phyloP scores from a whole-genome alignment of 768 basidiomycete genomes.

The Hygrophoropsis aurantiaca region DNA sequence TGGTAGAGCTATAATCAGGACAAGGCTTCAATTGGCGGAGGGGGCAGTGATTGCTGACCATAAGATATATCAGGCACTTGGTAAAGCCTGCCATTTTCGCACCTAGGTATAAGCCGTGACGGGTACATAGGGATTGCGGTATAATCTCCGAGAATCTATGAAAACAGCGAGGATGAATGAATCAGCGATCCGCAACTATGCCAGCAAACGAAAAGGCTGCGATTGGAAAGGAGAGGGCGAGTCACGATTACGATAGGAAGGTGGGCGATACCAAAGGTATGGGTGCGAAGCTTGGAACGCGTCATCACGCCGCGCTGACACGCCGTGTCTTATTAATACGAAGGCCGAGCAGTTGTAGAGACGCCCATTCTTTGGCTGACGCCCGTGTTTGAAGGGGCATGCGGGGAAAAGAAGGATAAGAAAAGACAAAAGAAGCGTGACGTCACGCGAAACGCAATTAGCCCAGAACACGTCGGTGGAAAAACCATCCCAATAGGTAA shows the following conservation, averaged over 20 bases:
- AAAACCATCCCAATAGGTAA: neutral
- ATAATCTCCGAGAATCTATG: constrained; percentile 87
- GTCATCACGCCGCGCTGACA: too few relatives aligned
- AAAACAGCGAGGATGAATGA: constrained; percentile 1
- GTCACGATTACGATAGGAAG: neutral
- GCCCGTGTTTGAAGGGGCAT: too few relatives aligned
- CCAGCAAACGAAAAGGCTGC: neutral
- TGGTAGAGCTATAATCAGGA: neutral
- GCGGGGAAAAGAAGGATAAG: too few relatives aligned
- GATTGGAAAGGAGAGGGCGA: neutral
- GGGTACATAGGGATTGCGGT: constrained; percentile 89
- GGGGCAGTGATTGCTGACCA: constrained; percentile 45
- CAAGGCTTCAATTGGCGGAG: constrained; percentile 4
- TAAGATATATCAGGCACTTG: constrained; percentile 60
- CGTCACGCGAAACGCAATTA: too few relatives aligned
- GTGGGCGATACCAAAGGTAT: neutral
- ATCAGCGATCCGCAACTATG: constrained; percentile 1
- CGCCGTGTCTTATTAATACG: neutral
- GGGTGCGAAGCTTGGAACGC: too few relatives aligned
- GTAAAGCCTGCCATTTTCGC: constrained; percentile 82
- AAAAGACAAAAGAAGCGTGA: neutral
- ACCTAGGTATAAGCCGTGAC: constrained; percentile 85
- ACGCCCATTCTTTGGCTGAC: too few relatives aligned
- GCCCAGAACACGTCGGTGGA: too few relatives aligned
- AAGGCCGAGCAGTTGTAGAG: neutral